A percentile compares a stretch with the other conserved stretches of the same genome.
These are phyloP conservation scores for Cyberlindnera sargentensis DNA, from an alignment of 805 yeast species.

Conservation along the genomic window DNA sequence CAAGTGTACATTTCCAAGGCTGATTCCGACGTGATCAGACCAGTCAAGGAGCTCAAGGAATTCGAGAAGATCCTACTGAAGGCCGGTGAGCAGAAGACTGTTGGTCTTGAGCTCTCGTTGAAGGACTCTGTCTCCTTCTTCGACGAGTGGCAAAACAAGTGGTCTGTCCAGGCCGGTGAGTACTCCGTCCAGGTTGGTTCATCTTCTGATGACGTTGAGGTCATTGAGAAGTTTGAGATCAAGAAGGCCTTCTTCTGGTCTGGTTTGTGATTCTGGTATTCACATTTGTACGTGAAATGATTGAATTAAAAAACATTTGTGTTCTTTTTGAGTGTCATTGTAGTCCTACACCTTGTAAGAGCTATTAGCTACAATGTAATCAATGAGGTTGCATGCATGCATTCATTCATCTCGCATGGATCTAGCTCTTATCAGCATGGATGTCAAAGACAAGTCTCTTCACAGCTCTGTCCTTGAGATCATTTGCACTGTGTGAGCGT, in stretches of 20 bases:
- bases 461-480: slow-evolving; percentile 18
- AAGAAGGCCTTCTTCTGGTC: slow-evolving; percentile 21
- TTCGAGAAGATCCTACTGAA: slow-evolving; percentile 42
- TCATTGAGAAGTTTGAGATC: slow-evolving; percentile 19
- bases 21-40: slow-evolving; percentile 35
- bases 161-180: slow-evolving; percentile 46
- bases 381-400: not conserved
- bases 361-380: not conserved
- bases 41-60: slow-evolving; percentile 54
- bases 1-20: slow-evolving; percentile 44
- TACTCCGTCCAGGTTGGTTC: slow-evolving; percentile 45
- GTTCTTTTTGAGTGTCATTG: not conserved
- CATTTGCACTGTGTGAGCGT: slow-evolving; percentile 17
- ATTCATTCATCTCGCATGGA: not conserved
- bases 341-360: not conserved
- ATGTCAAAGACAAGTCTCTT: slow-evolving; percentile 21
- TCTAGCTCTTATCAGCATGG: slow-evolving; percentile 11
- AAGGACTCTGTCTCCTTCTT: slow-evolving; percentile 49
- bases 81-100: slow-evolving; percentile 37
- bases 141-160: slow-evolving; percentile 39
- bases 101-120: slow-evolving; percentile 31
- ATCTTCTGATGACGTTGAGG: slow-evolving; percentile 26
- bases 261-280: slow-evolving; percentile 8
- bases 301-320: not conserved
- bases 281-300: too few species aligned